Base-by-base conservation (phyloP, 768 basidiomycete genomes). In the Amanita brunnescens region DNA sequence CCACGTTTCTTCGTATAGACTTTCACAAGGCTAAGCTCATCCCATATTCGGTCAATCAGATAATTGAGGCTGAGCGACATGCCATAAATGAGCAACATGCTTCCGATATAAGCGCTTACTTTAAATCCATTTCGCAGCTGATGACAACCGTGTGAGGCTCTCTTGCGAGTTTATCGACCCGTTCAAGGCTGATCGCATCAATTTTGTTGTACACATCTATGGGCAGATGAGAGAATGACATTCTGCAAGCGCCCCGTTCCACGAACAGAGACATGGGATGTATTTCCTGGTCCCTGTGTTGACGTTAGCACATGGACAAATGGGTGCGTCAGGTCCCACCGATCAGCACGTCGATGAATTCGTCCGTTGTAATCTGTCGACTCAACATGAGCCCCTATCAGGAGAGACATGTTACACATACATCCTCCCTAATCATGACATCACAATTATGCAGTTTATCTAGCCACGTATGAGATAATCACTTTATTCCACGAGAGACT, bases 1-100 rank as follows among this genome's bases (percentile, higher is more conserved):
- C 95, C 96, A 39, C 96, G 78, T 65, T 94, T 94, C 70, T 99
- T 99, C 2, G 96, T 99, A 67, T 97, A 99, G 40, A 99, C 81
- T 62, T 93, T 94, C 49, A 87, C 86, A 6, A 91, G 76, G 47
- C 76, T 71, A n/a, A 92, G 76, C 53, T 87, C 80, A 24, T 83
- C 84, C 86, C 85, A 90, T 54, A 89, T 82, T 18, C 81, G 77
- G 55, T 85, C 85, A 50, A 88, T 78, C 33, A 90, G 74, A 61
- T 87, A 81, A 61, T 80, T 76, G 49, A 90, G 67, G 64, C 87
- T 89, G 46, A 45, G 16, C 21, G 6, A 0, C 50, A 49, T 37
- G 24, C 37, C 47, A 24, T 53, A 6, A 56, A 48, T n/a, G 55
- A 44, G 42, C 48, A 20, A 43, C n/a, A 40, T 12, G 39, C 23